A percentile compares a stretch with the other conserved stretches of the same genome.
Conservation (phyloP, 352 stramenopile species). For the Phytophthora quininea region DNA sequence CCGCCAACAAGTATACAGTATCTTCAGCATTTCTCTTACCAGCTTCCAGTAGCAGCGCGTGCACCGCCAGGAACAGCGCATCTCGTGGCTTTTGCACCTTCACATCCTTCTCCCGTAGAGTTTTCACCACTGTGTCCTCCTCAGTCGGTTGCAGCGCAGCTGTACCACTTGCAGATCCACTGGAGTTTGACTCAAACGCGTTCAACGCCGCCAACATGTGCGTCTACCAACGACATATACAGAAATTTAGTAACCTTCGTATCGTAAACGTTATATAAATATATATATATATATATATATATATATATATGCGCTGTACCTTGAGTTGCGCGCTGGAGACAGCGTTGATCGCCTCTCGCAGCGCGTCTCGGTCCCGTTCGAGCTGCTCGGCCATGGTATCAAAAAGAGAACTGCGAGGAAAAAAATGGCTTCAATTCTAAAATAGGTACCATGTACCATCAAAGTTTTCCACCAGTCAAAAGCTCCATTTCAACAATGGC, state of each 20-base stretch:
- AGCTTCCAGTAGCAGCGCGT: slow-evolving; percentile 72
- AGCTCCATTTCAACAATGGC: not conserved
- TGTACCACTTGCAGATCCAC: not conserved
- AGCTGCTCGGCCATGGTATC: slow-evolving; percentile 36
- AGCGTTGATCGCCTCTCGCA: slow-evolving; percentile 41
- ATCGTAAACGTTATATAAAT: not conserved
- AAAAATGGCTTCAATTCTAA: too few relatives aligned
- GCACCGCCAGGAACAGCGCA: slow-evolving; percentile 72
- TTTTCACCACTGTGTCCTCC: slow-evolving; percentile 48
- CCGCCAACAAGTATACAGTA: not conserved
- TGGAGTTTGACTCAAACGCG: slow-evolving; percentile 37
- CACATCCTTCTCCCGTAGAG: slow-evolving; percentile 53
- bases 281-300: too few relatives aligned
- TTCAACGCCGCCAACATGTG: slow-evolving; percentile 77
- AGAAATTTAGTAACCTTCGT: not conserved
- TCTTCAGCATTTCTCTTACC: slow-evolving; percentile 39
- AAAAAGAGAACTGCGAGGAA: too few relatives aligned
- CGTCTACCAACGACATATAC: slow-evolving; percentile 35
- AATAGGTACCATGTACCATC: not conserved
- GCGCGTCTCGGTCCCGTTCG: slow-evolving; percentile 40
- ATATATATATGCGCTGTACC: slow-evolving; percentile 15
- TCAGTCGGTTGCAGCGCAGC: slow-evolving; percentile 16
- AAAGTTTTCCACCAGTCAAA: slow-evolving; percentile 4
- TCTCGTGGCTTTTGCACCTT: slow-evolving; percentile 58
- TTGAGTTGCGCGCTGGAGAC: slow-evolving; percentile 42